phyloP scores from a whole-genome alignment of 306 rosid species.

The Acmispon strigosus region DNA sequence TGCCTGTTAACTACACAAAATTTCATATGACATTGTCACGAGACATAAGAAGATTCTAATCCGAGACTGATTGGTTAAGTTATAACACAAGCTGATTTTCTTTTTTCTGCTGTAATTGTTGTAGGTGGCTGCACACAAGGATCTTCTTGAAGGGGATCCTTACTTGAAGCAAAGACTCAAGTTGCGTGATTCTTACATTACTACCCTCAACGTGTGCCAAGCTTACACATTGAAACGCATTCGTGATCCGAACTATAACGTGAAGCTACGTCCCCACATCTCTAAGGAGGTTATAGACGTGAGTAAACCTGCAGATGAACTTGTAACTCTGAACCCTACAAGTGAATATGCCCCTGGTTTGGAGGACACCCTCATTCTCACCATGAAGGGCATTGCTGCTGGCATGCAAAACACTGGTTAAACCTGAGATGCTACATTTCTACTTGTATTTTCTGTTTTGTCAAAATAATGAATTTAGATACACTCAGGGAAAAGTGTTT shows the following conservation, averaged over 20 bases:
- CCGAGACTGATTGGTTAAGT: background rate
- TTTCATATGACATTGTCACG: no score
- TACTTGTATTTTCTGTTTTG: background rate
- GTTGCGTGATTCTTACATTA: constrained; percentile 79
- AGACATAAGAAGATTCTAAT: no score
- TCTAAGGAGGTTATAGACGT: constrained; percentile 54
- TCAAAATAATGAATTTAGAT: constrained; percentile 21
- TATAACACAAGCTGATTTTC: background rate
- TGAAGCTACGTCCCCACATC: constrained; percentile 58
- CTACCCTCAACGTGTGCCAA: constrained; percentile 83
- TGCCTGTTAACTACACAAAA: no score
- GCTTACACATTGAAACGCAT: constrained; percentile 86
- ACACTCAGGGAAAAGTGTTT: constrained; percentile 7
- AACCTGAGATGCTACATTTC: background rate
- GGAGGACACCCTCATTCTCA: constrained; percentile 91
- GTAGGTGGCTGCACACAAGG: constrained; percentile 84
- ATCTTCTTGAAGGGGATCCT: constrained; percentile 83
- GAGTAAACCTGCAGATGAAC: constrained; percentile 72
- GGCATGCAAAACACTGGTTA: constrained; percentile 94
- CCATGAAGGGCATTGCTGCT: constrained; percentile 99
- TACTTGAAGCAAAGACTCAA: constrained; percentile 82
- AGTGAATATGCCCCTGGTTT: constrained; percentile 93
- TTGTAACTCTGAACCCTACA: constrained; percentile 66
- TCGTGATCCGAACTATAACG: constrained; percentile 62
- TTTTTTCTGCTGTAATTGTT: background rate